A percentile compares a stretch with the other conserved stretches of the same genome.
phyloP scores from a whole-genome alignment of 1,139 yeast species.

The Yamadazyma dendronema region DNA sequence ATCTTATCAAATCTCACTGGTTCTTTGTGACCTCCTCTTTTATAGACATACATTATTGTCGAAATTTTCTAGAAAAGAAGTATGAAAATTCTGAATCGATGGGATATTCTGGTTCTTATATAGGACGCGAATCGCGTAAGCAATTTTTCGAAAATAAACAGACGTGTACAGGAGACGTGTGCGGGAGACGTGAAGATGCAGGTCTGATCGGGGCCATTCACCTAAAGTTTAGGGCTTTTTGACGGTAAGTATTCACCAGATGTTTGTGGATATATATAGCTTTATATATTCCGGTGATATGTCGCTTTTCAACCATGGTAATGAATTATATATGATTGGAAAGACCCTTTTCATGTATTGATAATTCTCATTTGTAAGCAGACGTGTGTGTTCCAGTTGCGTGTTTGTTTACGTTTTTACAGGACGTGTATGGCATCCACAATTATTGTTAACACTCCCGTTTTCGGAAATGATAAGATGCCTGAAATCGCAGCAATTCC shows the following conservation, averaged over 20 bases:
- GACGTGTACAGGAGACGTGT: slow-evolving; percentile 4
- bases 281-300: too few relatives aligned
- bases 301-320: too few relatives aligned
- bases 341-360: not conserved
- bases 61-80: not conserved
- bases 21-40: slow-evolving; percentile 79
- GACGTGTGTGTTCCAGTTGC: slow-evolving; percentile 2
- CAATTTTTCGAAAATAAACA: not conserved
- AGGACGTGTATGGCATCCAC: too few relatives aligned
- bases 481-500: too few relatives aligned
- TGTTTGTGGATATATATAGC: not conserved
- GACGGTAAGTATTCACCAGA: not conserved
- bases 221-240: too few relatives aligned
- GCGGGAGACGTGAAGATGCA: slow-evolving; percentile 3
- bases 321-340: too few relatives aligned
- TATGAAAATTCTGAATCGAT: slow-evolving; percentile 1
- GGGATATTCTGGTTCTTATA: slow-evolving; percentile 7
- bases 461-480: slow-evolving; percentile 2
- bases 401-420: not conserved
- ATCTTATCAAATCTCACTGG: slow-evolving; percentile 76
- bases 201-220: not conserved
- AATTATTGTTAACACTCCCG: too few relatives aligned
- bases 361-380: not conserved
- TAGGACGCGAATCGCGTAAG: slow-evolving; percentile 8
- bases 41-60: slow-evolving; percentile 46